phyloP scores from a whole-genome alignment of 768 basidiomycete genomes.

The Suillus variegatus region DNA sequence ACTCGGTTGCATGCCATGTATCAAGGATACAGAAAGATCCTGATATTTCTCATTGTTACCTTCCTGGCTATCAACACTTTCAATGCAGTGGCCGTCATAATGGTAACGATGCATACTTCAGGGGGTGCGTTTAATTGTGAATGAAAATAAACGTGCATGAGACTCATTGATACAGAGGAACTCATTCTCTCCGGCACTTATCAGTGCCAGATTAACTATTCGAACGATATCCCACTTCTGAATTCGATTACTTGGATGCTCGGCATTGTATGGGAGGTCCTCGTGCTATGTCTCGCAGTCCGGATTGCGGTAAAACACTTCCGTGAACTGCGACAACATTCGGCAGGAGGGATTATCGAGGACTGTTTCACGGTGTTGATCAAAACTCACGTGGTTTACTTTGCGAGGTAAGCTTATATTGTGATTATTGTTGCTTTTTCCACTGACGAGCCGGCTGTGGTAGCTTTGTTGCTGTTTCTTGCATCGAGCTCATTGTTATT shows the following conservation, averaged over 20 bases:
- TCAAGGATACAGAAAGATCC: background rate
- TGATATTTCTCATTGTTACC: background rate
- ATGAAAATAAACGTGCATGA: no score
- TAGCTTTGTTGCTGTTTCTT: background rate
- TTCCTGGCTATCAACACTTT: background rate
- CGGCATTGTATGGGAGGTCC: background rate
- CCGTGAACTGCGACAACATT: background rate
- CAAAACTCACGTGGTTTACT: background rate
- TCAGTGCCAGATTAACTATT: background rate
- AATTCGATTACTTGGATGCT: background rate
- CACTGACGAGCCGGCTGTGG: background rate
- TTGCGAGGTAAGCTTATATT: background rate
- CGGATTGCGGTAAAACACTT: background rate
- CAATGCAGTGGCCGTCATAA: accelerated
- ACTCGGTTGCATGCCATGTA: background rate
- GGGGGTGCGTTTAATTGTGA: no score
- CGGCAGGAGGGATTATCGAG: background rate
- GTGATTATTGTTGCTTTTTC: background rate
- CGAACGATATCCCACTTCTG: background rate
- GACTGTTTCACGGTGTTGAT: background rate
- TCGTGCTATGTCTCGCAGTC: background rate
- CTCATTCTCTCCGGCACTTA: background rate
- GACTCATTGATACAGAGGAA: background rate
- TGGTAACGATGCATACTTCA: no score
- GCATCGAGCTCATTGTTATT: no score